Base-by-base conservation (phyloP, 345 rosid genomes). In the Syzygium grande region DNA sequence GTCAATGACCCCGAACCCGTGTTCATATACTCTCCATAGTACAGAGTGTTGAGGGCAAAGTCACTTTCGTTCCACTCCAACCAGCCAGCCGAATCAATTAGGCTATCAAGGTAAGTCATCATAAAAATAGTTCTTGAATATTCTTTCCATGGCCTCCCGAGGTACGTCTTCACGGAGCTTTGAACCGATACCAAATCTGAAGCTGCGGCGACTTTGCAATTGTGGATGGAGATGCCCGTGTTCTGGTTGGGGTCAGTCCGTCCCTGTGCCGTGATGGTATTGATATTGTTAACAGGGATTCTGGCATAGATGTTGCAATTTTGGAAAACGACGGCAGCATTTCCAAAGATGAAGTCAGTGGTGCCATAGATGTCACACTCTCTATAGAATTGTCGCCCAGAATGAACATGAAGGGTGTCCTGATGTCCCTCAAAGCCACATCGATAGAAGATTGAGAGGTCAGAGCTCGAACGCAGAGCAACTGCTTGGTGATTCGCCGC, bases 341-440 rank as follows among this genome's bases (percentile, higher is more conserved):
- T 84, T 22, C 85, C 58, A 52, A 84, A 84, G 23, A 84, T n/a
- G n/a, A 84, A 84, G 85, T 84, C 54, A 30, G 46, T 52, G 11
- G 43, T 84, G 85, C 85, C 85, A 52, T 84, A 84, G 5, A 84
- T 23, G 5, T 84, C 30, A 5, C 85, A 84, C n/a, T 84, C 85
- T 84, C 34, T 51, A 0, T n/a, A 84, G 11, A 84, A 51, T 27
- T 84, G 38, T 46, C 54, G 85, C 30, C 19, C n/a, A 21, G 59
- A 51, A 51, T 84, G 85, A 14, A 52, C 54, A 52, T 84, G 46
- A 19, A 84, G 9, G 29, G 86, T 84, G 59, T 52, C 59, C 25
- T 52, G 59, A 34, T 84, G 51, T 21, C 86, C 86, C 58, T 84
- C 3, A 49, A 84, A 84, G 86, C 86, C 30, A n/a, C 59, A 84